These are phyloP conservation scores for Nitzschia sp. DNA, from an alignment of 108 stramenopile genomes.

Conservation along the genomic window DNA sequence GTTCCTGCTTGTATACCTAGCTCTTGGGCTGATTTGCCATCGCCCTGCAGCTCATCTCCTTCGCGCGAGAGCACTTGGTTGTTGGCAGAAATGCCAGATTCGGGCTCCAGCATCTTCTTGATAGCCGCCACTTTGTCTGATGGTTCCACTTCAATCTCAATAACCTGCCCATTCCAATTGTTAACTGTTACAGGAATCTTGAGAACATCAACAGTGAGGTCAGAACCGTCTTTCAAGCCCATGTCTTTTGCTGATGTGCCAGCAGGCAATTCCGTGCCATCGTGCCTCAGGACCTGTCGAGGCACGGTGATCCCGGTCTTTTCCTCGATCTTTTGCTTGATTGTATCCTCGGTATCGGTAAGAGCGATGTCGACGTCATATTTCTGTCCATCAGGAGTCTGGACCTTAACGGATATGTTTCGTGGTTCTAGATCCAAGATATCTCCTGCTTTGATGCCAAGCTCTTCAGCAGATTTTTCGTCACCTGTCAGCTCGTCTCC, in stretches of 20 bases:
- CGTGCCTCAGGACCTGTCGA: conserved; percentile 10
- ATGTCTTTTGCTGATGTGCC: conserved; percentile 10
- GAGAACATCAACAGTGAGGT: conserved; percentile 10
- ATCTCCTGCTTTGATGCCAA: conserved; percentile 19
- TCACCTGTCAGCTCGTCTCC: conserved; percentile 8
- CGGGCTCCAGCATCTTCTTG: conserved; percentile 26
- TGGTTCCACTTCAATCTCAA: conserved; percentile 14
- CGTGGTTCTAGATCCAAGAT: conserved; percentile 29
- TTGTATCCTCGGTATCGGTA: background rate
- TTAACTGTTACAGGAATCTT: conserved; percentile 20
- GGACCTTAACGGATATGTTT: conserved; percentile 13
- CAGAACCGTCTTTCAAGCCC: conserved; percentile 21
- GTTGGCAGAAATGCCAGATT: conserved; percentile 18
- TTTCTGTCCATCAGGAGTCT: conserved; percentile 13
- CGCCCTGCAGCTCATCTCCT: conserved; percentile 9
- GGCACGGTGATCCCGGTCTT: conserved; percentile 19
- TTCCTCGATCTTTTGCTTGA: conserved; percentile 16
- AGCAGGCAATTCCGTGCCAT: conserved; percentile 3
- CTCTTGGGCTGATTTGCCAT: conserved; percentile 1
- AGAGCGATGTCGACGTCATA: background rate
- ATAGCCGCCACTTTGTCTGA: conserved; percentile 6
- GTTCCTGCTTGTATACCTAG: conserved; percentile 15
- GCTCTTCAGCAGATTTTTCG: conserved; percentile 8
- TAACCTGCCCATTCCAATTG: conserved; percentile 9
- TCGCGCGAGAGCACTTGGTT: conserved; percentile 16